These are phyloP conservation scores for Pugionium cornutum DNA, from an alignment of 345 rosid genomes.

Conservation along the genomic window DNA sequence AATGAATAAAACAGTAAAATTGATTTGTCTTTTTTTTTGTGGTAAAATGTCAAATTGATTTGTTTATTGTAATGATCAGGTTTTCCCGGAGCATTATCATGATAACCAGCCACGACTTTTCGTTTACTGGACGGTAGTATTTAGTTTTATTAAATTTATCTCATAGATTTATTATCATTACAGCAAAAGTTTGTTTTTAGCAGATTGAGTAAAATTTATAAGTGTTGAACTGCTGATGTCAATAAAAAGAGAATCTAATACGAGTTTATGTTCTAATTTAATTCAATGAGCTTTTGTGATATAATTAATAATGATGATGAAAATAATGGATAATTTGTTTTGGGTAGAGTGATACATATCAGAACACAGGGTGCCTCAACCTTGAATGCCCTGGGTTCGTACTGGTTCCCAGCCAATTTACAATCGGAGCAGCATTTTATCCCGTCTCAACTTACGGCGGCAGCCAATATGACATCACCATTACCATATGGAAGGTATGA, in stretches of 20 bases:
- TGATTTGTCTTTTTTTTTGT: too few relatives aligned
- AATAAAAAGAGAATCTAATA: too few relatives aligned
- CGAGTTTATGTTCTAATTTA: too few relatives aligned
- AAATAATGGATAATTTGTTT: too few relatives aligned
- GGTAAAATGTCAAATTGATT: too few relatives aligned
- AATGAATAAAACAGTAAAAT: too few relatives aligned
- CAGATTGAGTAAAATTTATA: too few relatives aligned
- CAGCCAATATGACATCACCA: constrained; percentile 70
- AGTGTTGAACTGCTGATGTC: too few relatives aligned
- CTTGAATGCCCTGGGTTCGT: constrained; percentile 77
- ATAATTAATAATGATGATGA: too few relatives aligned
- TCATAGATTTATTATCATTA: too few relatives aligned
- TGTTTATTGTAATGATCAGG: constrained; percentile 45
- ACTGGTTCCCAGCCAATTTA: constrained; percentile 61
- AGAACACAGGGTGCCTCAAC: constrained; percentile 78
- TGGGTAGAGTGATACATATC: constrained; percentile 73
- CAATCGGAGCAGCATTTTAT: constrained; percentile 80
- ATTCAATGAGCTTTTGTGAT: background rate
- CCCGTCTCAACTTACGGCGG: constrained; percentile 55
- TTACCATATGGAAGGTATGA: constrained; percentile 73
- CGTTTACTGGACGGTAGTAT: constrained; percentile 73
- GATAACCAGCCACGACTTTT: constrained; percentile 77
- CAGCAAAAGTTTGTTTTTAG: too few relatives aligned
- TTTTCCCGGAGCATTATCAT: constrained; percentile 82
- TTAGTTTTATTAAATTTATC: too few relatives aligned